A percentile compares a stretch with the other conserved stretches of the same genome.
Evolutionary conservation across 164 flowering plant genomes (phyloP).

Genomic region (Brasenia schreberi): DNA sequence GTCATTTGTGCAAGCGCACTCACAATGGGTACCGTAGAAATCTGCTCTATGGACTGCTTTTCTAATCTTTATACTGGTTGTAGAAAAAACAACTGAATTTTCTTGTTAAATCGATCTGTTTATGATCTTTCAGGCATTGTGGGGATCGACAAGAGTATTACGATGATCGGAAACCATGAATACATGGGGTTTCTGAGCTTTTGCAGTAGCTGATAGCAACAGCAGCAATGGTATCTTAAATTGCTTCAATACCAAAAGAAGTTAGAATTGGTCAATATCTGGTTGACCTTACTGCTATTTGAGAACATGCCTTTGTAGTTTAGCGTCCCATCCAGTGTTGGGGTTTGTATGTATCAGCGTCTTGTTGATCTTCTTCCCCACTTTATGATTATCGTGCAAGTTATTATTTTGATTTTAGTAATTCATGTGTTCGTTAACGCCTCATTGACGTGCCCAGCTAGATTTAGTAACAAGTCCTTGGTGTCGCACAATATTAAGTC

Average conservation of each 20-base stretch:
- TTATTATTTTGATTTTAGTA: too few relatives aligned
- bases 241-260: background rate
- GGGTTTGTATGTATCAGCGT: background rate
- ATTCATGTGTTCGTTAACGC: too few relatives aligned
- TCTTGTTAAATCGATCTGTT: background rate
- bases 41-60: background rate
- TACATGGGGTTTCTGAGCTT: constrained; percentile 87
- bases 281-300: constrained; percentile 28
- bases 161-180: constrained; percentile 66
- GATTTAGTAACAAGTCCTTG: background rate
- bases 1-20: constrained; percentile 92
- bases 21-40: constrained; percentile 57
- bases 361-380: background rate
- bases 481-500: background rate
- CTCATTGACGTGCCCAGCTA: background rate
- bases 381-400: background rate
- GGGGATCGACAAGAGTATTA: constrained; percentile 45
- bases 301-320: background rate
- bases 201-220: constrained; percentile 15
- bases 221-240: background rate
- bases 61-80: background rate
- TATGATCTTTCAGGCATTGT: constrained; percentile 39
- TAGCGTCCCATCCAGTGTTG: background rate
- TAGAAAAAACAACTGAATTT: background rate
- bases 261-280: constrained; percentile 35